These are phyloP conservation scores for Amphibolis antarctica DNA, from an alignment of 106 monocot genomes.

Conservation along the genomic window DNA sequence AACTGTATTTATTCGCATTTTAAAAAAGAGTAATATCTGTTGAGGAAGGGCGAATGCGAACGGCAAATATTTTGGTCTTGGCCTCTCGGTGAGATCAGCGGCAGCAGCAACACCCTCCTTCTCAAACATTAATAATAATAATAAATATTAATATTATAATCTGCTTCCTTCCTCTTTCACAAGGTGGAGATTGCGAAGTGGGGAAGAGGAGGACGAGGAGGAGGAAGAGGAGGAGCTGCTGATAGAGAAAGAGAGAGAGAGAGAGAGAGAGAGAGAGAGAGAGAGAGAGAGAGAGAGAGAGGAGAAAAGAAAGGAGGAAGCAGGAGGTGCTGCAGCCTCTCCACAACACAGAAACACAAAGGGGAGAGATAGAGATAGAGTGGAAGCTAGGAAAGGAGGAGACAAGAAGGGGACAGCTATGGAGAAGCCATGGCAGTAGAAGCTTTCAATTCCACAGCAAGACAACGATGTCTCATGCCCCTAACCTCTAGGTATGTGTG, in stretches of 20 bases:
- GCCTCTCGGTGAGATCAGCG: neutral
- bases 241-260: conserved; percentile 7
- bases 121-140: neutral
- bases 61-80: too few relatives aligned
- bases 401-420: conserved; percentile 3
- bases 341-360: neutral
- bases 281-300: conserved; percentile 12
- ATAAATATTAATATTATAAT: conserved; percentile 16
- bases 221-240: conserved; percentile 11
- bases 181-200: conserved; percentile 40
- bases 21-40: neutral
- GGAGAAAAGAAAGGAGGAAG: conserved; percentile 12
- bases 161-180: conserved; percentile 17
- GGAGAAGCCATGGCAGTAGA: conserved; percentile 10
- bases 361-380: conserved; percentile 2
- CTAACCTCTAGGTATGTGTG: conserved; percentile 2
- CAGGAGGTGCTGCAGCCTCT: neutral
- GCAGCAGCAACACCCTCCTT: too few relatives aligned
- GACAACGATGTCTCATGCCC: conserved; percentile 33
- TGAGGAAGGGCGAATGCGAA: neutral
- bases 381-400: conserved; percentile 2
- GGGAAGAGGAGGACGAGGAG: conserved; percentile 11
- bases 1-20: neutral
- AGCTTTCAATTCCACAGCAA: conserved; percentile 31
- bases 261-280: conserved; percentile 13